These are phyloP conservation scores for Zopfochytrium polystomum DNA, from an alignment of 371 early-diverging fungal genomes.

Conservation along the genomic window DNA sequence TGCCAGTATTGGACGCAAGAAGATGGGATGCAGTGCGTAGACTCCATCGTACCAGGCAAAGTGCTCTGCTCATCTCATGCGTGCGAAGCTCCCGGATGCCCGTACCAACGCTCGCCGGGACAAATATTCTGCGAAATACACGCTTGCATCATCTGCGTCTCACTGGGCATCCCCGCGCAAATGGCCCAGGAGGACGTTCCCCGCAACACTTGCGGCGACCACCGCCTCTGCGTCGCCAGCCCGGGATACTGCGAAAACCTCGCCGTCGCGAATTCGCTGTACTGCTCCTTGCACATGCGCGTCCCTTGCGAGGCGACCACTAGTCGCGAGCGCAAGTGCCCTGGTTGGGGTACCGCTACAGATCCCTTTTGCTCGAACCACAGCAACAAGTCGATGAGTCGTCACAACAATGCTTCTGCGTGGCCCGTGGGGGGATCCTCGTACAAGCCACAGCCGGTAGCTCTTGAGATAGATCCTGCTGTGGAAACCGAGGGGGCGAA, in stretches of 20 bases:
- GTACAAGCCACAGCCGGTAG: too few relatives aligned
- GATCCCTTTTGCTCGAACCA: slow-evolving; percentile 11
- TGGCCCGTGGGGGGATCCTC: too few relatives aligned
- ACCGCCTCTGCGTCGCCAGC: slow-evolving; percentile 10
- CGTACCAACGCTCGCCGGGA: neutral
- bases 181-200: slow-evolving; percentile 9
- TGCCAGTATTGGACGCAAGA: neutral
- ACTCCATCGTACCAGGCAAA: slow-evolving; percentile 1
- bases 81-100: slow-evolving; percentile 7
- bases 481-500: too few relatives aligned
- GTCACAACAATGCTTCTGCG: too few relatives aligned
- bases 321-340: neutral
- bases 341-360: neutral
- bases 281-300: slow-evolving; percentile 13
- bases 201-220: slow-evolving; percentile 17
- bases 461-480: too few relatives aligned
- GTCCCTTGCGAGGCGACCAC: neutral
- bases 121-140: slow-evolving; percentile 25
- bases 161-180: slow-evolving; percentile 1
- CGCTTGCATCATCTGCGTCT: slow-evolving; percentile 22
- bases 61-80: slow-evolving; percentile 10
- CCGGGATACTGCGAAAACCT: slow-evolving; percentile 1
- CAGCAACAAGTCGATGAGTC: too few relatives aligned
- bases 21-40: neutral
- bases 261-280: neutral